Evolutionary conservation across 2,329 filamentous ascomycete species (phyloP).

Genomic region (Ophiocordyceps sinensis): DNA sequence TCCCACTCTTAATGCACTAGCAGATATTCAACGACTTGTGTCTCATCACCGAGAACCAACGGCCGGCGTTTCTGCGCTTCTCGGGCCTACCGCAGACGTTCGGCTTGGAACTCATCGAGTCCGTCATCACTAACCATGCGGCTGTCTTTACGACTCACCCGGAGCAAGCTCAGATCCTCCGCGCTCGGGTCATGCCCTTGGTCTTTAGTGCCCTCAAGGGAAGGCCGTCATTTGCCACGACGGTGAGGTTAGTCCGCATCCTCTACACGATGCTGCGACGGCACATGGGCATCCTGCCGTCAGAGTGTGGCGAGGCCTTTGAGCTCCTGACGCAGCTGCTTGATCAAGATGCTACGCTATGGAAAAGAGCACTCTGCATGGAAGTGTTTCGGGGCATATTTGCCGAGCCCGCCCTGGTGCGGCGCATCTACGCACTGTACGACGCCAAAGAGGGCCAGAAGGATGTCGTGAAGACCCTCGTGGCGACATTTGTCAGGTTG

Average conservation of each 20-base stretch:
- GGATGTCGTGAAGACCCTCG: conserved; percentile 64
- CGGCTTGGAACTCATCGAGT: conserved; percentile 83
- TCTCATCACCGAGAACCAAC: conserved; percentile 70
- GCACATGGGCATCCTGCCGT: conserved; percentile 58
- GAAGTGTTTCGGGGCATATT: conserved; percentile 83
- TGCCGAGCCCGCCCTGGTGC: conserved; percentile 60
- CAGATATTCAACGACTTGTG: conserved; percentile 83
- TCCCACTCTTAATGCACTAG: neutral
- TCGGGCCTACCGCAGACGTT: conserved; percentile 68
- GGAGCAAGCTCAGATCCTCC: conserved; percentile 69
- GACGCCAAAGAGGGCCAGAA: conserved; percentile 61
- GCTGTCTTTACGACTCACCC: conserved; percentile 62
- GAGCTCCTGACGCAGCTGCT: conserved; percentile 72
- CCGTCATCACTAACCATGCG: conserved; percentile 75
- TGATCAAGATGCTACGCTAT: conserved; percentile 69
- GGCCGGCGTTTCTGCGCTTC: conserved; percentile 68
- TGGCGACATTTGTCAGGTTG: conserved; percentile 79
- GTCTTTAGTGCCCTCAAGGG: conserved; percentile 66
- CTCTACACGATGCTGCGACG: conserved; percentile 68
- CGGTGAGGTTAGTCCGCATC: conserved; percentile 69
- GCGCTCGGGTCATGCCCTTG: conserved; percentile 67
- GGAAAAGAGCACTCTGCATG: conserved; percentile 84
- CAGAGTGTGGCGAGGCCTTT: conserved; percentile 72
- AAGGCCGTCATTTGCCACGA: conserved; percentile 64
- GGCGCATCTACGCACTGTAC: conserved; percentile 68